These are phyloP conservation scores for Dictyostelium firmibasis DNA, from an alignment of 78 protist species.

Conservation along the genomic window DNA sequence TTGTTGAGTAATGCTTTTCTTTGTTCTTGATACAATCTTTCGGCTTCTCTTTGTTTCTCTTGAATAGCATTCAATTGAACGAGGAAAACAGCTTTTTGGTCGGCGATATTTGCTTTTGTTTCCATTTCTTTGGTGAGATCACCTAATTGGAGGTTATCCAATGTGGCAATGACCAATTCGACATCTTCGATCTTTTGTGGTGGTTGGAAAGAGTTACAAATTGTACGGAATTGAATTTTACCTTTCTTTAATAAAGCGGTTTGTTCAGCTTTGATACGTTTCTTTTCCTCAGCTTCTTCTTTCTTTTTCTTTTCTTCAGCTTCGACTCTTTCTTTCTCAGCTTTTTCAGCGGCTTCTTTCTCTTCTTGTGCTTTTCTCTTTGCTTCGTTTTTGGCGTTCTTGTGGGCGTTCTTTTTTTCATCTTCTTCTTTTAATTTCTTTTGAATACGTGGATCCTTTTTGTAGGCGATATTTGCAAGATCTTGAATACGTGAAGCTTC, in stretches of 20 bases:
- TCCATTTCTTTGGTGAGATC: background rate
- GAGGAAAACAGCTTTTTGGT: background rate
- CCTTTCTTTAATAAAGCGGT: background rate
- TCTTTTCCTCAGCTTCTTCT: conserved; percentile 72
- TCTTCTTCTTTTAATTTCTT: conserved; percentile 77
- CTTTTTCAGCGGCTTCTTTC: conserved; percentile 46
- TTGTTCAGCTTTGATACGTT: conserved; percentile 10
- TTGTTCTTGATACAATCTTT: background rate
- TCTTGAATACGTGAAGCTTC: conserved; percentile 66
- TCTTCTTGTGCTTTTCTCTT: conserved; percentile 49
- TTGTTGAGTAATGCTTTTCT: background rate
- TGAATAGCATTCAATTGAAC: background rate
- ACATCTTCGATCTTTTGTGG: conserved; percentile 62
- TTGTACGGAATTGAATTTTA: conserved; percentile 12
- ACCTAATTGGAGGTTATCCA: conserved; percentile 2
- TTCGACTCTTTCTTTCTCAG: conserved; percentile 18
- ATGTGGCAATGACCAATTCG: conserved; percentile 48
- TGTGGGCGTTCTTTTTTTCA: conserved; percentile 33
- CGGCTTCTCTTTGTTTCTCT: conserved; percentile 4
- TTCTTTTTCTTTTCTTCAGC: conserved; percentile 38
- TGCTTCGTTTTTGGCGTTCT: conserved; percentile 41
- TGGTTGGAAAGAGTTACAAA: conserved; percentile 7
- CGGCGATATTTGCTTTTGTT: background rate
- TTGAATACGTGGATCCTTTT: conserved; percentile 61
- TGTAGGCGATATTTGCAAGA: conserved; percentile 79